Evolutionary conservation across 129 eudicot genomes (phyloP), one percentile per base, ranked within the genome.

Genomic region (Flaveria sonorensis): DNA sequence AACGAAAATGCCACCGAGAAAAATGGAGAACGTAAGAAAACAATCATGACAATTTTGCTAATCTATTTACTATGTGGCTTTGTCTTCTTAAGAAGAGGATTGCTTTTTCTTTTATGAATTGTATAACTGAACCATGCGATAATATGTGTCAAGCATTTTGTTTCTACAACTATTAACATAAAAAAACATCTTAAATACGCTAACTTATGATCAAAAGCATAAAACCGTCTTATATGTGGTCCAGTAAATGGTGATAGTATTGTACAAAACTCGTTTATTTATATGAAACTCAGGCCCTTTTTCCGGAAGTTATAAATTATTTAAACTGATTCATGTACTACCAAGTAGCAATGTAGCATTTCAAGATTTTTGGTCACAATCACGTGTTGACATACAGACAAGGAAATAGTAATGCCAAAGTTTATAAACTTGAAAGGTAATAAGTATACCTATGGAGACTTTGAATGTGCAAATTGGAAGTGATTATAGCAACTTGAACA

Each of bases 151-250:
- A 1, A 23, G 7, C 6, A 14, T 14, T 28, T 28, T 6, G 1
- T 63, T 63, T 28, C 45, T 63, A 63, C 68, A 63, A 63, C 43
- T 14, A 32, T 59, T 10, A 32, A 63, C 12, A 63, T 63, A 21
- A 32, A 23, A 23, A 30, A 32, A 63, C 20, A 28, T 15, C 45
- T 21, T 0, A 14, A 30, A 63, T 63, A 30, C 68, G 15, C 68
- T 2, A 63, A 63, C 7, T 63, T 32, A 63, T 13, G 21, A 14
- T 32, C 45, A 28, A 63, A 63, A 26, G 45, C 68, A 14, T 30
- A 15, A 23, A 63, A 63, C 68, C 0, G 68, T 21, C 12, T 15
- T 15, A 63, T 7, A 14, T 63, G 21, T 28, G 46, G 42, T 45
- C 18, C 26, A 13, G 45, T n/a, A 47, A 11, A 75, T 12, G 8